Evolutionary conservation across 148 eudicot species (phyloP).

Genomic region (Limonium bicolor): DNA sequence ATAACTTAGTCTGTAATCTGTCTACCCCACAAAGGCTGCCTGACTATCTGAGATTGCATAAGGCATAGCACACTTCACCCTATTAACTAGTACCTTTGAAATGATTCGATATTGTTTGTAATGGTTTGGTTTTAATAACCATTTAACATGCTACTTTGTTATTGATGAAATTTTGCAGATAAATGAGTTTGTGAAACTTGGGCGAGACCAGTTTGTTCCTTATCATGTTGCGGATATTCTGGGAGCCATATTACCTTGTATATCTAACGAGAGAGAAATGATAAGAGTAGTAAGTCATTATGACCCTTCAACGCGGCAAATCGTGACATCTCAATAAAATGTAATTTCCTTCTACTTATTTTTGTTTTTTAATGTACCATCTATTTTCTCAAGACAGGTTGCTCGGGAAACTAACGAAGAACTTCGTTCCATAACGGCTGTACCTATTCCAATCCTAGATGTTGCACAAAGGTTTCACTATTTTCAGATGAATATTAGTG

Average conservation of each 20-base stretch:
- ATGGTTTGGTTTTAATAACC: too few relatives aligned
- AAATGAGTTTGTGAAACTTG: conserved; percentile 92
- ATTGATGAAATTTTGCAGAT: conserved; percentile 37
- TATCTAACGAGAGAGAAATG: conserved; percentile 95
- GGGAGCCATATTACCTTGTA: conserved; percentile 90
- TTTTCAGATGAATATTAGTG: neutral
- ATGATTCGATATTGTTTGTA: too few relatives aligned
- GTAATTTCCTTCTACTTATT: too few relatives aligned
- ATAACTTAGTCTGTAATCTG: too few relatives aligned
- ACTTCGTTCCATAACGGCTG: conserved; percentile 61
- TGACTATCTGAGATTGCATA: too few relatives aligned
- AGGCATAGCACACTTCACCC: too few relatives aligned
- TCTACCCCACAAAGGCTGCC: too few relatives aligned
- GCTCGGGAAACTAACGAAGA: conserved; percentile 97
- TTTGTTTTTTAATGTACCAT: too few relatives aligned
- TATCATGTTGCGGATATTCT: conserved; percentile 92
- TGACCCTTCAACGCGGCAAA: too few relatives aligned
- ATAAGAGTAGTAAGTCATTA: conserved; percentile 91
- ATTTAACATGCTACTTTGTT: too few relatives aligned
- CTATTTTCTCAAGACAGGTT: conserved; percentile 33
- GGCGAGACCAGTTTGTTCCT: conserved; percentile 87
- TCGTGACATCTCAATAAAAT: too few relatives aligned
- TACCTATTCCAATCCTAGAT: conserved; percentile 66
- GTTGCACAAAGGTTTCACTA: conserved; percentile 73
- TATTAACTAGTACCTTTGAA: too few relatives aligned